phyloP scores from a whole-genome alignment of 1,284 basidiomycete genomes.

The Puccinia triticina region DNA sequence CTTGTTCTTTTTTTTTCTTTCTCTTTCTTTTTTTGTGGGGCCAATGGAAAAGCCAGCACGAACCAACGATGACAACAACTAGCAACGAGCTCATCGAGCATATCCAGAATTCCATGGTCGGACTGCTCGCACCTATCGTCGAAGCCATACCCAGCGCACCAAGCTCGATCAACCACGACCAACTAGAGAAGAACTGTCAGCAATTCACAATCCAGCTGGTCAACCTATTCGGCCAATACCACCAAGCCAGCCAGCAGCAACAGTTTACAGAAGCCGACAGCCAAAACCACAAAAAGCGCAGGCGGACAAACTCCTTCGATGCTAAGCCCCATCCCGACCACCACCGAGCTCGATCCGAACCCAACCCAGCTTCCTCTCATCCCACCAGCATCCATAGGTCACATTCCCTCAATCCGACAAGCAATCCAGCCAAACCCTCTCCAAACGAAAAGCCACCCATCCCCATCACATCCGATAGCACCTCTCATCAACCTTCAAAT shows the following conservation, averaged over 20 bases:
- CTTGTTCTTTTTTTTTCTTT: too few species aligned
- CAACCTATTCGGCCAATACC: not conserved
- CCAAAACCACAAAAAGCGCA: not conserved
- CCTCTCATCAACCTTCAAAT: not conserved
- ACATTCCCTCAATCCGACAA: not conserved
- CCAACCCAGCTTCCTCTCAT: not conserved
- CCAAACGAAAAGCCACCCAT: too few species aligned
- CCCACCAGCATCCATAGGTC: not conserved
- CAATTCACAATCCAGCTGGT: not conserved
- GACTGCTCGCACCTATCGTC: not conserved
- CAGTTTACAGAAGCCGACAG: not conserved
- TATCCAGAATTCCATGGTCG: not conserved
- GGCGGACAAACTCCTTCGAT: not conserved
- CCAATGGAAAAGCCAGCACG: too few species aligned
- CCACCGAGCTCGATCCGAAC: slow-evolving; percentile 16
- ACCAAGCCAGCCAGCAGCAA: not conserved
- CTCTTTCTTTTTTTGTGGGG: too few species aligned
- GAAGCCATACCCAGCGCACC: not conserved
- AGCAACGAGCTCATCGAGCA: too few species aligned
- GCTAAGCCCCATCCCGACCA: not conserved
- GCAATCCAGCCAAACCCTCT: not conserved
- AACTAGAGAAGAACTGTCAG: slow-evolving; percentile 10
- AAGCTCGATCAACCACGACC: not conserved
- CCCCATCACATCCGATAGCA: not conserved
- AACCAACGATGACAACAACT: too few species aligned